These are phyloP conservation scores for Nakaseomyces bracarensis DNA, from an alignment of 1,139 yeast genomes.

Conservation along the genomic window DNA sequence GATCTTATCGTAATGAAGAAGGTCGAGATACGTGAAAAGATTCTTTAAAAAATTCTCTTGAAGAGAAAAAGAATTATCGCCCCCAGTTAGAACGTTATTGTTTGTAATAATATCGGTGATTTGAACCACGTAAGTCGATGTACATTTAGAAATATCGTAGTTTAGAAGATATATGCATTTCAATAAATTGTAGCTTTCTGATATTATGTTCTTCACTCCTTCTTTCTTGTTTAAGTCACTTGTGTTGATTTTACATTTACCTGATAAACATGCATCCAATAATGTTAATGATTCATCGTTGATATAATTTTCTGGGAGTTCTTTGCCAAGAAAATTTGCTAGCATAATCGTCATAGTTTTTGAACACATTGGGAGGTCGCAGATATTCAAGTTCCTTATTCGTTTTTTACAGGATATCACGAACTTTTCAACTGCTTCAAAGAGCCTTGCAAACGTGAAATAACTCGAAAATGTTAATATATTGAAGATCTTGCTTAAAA, in stretches of 20 bases:
- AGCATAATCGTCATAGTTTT: background rate
- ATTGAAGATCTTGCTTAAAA: background rate
- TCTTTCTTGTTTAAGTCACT: background rate
- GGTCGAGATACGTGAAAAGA: background rate
- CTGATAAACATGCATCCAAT: background rate
- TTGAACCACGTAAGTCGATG: slow-evolving; percentile 6
- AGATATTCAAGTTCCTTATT: background rate
- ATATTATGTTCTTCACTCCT: background rate
- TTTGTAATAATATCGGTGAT: background rate
- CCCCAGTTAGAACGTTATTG: background rate
- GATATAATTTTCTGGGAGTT: background rate
- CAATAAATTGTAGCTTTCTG: slow-evolving; percentile 2
- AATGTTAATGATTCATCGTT: background rate
- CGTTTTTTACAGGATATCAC: background rate
- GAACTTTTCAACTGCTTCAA: background rate
- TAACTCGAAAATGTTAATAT: background rate
- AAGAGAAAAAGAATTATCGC: background rate
- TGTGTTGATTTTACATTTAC: background rate
- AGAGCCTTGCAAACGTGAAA: background rate
- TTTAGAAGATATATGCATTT: slow-evolving; percentile 6
- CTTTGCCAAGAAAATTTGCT: background rate
- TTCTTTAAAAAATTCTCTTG: background rate
- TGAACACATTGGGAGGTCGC: background rate
- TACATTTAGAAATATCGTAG: slow-evolving; percentile 10
- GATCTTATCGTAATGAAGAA: background rate